Evolutionary conservation across 1,139 yeast genomes (phyloP), one percentile per base, ranked within the genome.

Genomic region (Geotrichum siamense): DNA sequence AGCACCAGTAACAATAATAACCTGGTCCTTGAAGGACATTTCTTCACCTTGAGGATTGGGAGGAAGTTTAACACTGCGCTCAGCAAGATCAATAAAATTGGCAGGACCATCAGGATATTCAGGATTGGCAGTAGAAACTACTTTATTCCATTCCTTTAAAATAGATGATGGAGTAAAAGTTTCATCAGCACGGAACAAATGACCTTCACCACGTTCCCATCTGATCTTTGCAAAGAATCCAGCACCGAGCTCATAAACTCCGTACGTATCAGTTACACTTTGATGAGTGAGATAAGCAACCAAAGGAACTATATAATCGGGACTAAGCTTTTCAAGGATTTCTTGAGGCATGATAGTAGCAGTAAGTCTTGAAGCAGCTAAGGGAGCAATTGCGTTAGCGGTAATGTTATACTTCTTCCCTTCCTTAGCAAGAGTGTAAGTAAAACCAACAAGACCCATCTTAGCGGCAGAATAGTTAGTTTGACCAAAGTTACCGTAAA

Each of bases 401-500:
- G 71, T 69, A 60, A 91, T 89, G 67, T 87, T 87, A 70, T 83
- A 78, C 62, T 75, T 85, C 48, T 62, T 75, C 55, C 98, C 98
- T 67, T 91, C 98, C 68, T 86, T 87, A 33, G 97, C 95, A 57
- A 89, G 75, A 23, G 97, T 86, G 67, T 91, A 96, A 39, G 94
- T 82, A 58, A 91, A 79, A 17, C 96, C 96, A 49, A 89, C 83
- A 48, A 87, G 71, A 20, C 86, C 97, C 52, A 84, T 70, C 67
- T 91, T 91, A 36, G 96, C 97, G 35, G 96, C 93, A 2, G 96
- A 79, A 68, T 91, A 91, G 70, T 91, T 91, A 39, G 96, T 78
- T 68, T 91, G 98, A 45, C 98, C 98, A 67, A 87, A 91, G 69
- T 87, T 87, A 54, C 98, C 98, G 63, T 83, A 91, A 54, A 91